Evolutionary conservation across 805 yeast genomes (phyloP).

Genomic region (Monosporozyma yasuniensis): DNA sequence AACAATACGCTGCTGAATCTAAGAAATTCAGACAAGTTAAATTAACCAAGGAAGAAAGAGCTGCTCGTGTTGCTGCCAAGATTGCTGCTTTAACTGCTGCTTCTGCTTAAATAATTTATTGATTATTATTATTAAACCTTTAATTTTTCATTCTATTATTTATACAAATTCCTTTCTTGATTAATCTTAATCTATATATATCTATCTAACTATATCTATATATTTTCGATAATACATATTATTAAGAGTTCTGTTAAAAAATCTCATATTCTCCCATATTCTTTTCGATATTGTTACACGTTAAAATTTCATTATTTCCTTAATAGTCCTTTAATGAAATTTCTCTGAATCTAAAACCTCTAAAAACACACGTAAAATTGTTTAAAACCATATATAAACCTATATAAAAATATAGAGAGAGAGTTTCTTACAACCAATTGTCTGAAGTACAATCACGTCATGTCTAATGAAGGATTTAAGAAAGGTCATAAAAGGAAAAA

Average conservation of each 20-base stretch:
- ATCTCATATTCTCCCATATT: background rate
- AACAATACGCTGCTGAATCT: constrained; percentile 94
- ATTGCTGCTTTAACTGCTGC: constrained; percentile 76
- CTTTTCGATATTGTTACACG: background rate
- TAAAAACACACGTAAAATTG: background rate
- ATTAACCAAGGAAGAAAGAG: constrained; percentile 87
- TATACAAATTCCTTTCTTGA: background rate
- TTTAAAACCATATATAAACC: too few species aligned
- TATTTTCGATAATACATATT: constrained; percentile 1
- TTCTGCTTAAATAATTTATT: constrained; percentile 20
- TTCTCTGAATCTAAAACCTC: background rate
- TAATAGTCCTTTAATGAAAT: background rate
- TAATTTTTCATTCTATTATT: background rate
- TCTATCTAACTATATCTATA: background rate
- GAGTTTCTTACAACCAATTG: too few species aligned
- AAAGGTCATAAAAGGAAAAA: constrained; percentile 25
- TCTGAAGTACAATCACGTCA: too few species aligned
- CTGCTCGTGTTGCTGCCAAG: constrained; percentile 83
- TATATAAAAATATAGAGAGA: too few species aligned
- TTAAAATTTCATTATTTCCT: background rate
- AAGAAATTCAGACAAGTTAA: constrained; percentile 83
- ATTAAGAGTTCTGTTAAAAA: background rate
- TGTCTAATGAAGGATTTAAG: background rate
- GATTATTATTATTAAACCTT: background rate
- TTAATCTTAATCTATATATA: background rate